Percentiles rank a stretch among this genome's conserved stretches.
Conservation (phyloP, 306 rosid species). For the Vachellia pachyceras region DNA sequence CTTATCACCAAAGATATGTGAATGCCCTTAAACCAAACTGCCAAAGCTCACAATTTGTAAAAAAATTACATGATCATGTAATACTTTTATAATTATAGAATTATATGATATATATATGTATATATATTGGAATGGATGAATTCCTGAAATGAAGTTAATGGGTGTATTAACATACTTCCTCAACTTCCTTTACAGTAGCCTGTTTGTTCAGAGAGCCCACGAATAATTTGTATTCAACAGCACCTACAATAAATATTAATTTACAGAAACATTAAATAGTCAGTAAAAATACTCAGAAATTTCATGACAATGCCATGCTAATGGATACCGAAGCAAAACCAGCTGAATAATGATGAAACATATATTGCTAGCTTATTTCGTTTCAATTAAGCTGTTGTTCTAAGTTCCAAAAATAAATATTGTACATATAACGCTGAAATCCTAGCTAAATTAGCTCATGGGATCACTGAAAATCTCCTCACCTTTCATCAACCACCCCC, state of each 20-base stretch:
- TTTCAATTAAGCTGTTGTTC: slow-evolving; percentile 1
- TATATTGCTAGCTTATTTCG: neutral
- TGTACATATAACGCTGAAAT: neutral
- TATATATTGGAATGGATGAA: neutral
- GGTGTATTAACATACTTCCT: slow-evolving; percentile 69
- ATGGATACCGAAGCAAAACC: neutral
- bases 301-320: neutral
- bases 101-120: neutral
- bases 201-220: slow-evolving; percentile 96
- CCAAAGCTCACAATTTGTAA: slow-evolving; percentile 11
- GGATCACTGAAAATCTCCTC: neutral
- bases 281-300: slow-evolving; percentile 32
- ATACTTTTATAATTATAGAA: neutral
- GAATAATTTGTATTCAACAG: slow-evolving; percentile 93
- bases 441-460: neutral
- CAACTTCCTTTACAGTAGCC: slow-evolving; percentile 85
- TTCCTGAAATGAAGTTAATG: slow-evolving; percentile 27
- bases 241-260: slow-evolving; percentile 63
- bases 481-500: neutral
- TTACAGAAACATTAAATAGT: slow-evolving; percentile 44
- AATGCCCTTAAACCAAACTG: slow-evolving; percentile 3
- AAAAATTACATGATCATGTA: neutral
- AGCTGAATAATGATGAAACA: neutral
- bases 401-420: neutral
- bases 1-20: slow-evolving; percentile 8